Conservation (phyloP, 305 asterid species). For the Withania somnifera region DNA sequence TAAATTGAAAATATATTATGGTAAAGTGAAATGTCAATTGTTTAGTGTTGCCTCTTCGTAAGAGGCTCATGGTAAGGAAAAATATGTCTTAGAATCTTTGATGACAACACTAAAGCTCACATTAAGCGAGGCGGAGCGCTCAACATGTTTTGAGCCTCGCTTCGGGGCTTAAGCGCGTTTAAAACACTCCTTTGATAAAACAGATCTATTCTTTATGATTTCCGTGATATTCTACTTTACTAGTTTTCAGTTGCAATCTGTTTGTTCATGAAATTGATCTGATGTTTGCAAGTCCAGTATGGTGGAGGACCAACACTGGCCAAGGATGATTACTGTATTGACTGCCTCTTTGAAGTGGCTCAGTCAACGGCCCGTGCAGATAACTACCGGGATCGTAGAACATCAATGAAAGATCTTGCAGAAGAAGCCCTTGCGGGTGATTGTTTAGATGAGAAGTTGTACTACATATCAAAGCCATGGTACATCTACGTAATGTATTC, state of each 20-base stretch:
- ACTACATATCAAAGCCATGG: constrained; percentile 83
- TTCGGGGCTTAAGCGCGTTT: too few relatives aligned
- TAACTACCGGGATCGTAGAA: constrained; percentile 67
- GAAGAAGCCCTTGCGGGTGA: constrained; percentile 84
- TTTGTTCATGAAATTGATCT: constrained; percentile 16
- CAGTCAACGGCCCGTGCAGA: constrained; percentile 57
- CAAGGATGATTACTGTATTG: constrained; percentile 59
- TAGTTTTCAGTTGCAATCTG: not conserved
- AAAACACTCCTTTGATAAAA: too few relatives aligned
- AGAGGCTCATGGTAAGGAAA: too few relatives aligned
- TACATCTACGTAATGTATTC: constrained; percentile 22
- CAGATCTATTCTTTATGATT: too few relatives aligned
- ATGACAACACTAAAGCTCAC: too few relatives aligned
- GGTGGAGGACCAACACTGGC: constrained; percentile 83
- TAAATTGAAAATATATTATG: too few relatives aligned
- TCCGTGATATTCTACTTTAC: constrained; percentile 4
- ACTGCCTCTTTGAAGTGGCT: constrained; percentile 75
- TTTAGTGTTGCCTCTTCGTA: too few relatives aligned
- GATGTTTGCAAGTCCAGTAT: constrained; percentile 49
- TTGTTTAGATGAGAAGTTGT: constrained; percentile 45
- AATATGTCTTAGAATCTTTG: too few relatives aligned
- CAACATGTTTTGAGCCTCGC: too few relatives aligned
- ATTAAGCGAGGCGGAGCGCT: too few relatives aligned
- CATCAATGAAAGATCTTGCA: constrained; percentile 74
- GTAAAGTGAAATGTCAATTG: too few relatives aligned